Percentiles rank a stretch among this genome's conserved stretches.
Conservation (phyloP, 2,329 filamentous ascomycete species). For the Diplodia corticola region DNA sequence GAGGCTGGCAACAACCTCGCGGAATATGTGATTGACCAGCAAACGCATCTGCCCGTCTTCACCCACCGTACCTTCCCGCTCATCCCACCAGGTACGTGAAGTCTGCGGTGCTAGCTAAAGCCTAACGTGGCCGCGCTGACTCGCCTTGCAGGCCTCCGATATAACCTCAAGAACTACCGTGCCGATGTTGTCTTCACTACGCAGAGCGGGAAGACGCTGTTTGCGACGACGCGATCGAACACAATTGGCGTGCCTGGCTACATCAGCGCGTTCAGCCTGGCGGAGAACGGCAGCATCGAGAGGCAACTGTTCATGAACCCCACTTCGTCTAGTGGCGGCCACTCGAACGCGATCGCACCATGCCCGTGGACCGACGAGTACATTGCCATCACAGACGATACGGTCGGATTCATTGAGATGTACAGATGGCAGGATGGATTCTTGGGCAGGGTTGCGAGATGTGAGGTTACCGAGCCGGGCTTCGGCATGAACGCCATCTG, state of each 20-base stretch:
- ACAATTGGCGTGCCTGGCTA: conserved; percentile 75
- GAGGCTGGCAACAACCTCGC: conserved; percentile 83
- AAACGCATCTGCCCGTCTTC: conserved; percentile 73
- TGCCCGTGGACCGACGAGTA: conserved; percentile 85
- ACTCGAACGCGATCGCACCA: conserved; percentile 84
- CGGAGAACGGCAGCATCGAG: conserved; percentile 69
- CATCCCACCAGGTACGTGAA: conserved; percentile 69
- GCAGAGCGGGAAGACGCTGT: conserved; percentile 70
- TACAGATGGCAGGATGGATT: conserved; percentile 85
- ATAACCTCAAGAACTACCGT: conserved; percentile 68
- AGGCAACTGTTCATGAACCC: conserved; percentile 77
- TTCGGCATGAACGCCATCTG: conserved; percentile 97
- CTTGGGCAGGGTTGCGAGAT: conserved; percentile 71
- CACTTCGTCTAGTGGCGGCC: conserved; percentile 82
- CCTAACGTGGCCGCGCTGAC: conserved; percentile 15
- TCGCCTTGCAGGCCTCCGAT: conserved; percentile 8
- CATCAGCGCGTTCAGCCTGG: conserved; percentile 75
- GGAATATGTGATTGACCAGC: conserved; percentile 76
- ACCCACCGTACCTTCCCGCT: conserved; percentile 75
- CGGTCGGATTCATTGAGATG: conserved; percentile 83
- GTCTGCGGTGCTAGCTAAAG: neutral
- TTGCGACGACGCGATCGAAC: conserved; percentile 81
- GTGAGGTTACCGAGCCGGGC: conserved; percentile 79
- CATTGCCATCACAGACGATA: conserved; percentile 86
- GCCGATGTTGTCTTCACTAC: conserved; percentile 80